Base-by-base conservation (phyloP, 2,329 filamentous ascomycete genomes). In the Diaporthe longicolla region DNA sequence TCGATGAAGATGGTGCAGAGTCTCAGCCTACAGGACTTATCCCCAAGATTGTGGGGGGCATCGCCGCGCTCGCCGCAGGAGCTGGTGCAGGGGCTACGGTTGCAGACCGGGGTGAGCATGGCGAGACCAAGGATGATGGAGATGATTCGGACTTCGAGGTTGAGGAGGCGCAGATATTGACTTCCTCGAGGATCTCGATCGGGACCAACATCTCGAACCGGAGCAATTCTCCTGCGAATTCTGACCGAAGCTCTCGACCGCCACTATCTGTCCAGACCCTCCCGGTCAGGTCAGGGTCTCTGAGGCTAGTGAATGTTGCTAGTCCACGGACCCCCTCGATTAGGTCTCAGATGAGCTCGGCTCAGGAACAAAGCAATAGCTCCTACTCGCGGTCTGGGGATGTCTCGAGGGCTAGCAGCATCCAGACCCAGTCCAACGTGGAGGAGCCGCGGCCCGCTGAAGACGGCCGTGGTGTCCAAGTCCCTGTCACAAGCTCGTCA, bases 141-240 rank as follows among this genome's bases (percentile, higher is more conserved):
- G 77, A 87, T 80, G 77, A 88, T 24, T 61, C 68, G 32, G 74
- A 73, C 43, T 69, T 59, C 80, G 76, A 89, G 77, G 80, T 89
- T 80, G 88, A 93, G 86, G 86, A 89, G 77, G 87, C 89, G 3
- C 84, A 90, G 77, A 89, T 91, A 40, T 76, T 91, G 71, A 91
- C 87, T 0, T 89, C 89, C 0, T 86, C 89, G 4, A 84, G 89
- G 48, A 84, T 91, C 11, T 91, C 89, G 4, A 73, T 75, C 29
- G 74, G 74, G 50, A 73, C 71, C 10, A 75, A 69, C 52, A 85
- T 90, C 35, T 85, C 85, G 40, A 88, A 88, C 45, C 85, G 86
- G 32, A 82, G 81, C 76, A 85, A 84, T 43, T 89, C 88, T 0
- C 87, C 87, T 2, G 82, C 87, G 3, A 80, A 82, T 2, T 88